phyloP scores from a whole-genome alignment of 441 rosid genomes.

The Theobroma grandiflorum region DNA sequence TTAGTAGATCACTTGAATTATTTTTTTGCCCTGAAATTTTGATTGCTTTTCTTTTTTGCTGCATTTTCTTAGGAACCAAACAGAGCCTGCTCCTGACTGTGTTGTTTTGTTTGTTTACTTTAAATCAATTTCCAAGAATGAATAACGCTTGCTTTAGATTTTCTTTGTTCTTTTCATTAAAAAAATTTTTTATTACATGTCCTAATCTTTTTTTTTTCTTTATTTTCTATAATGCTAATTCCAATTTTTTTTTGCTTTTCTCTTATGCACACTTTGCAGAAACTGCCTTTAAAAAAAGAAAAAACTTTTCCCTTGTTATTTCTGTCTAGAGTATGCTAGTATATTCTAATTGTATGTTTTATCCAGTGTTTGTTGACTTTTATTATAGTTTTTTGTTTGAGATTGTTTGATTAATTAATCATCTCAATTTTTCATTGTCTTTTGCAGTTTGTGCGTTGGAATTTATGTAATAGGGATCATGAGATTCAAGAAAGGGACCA shows the following conservation, averaged over 20 bases:
- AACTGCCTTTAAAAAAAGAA: not conserved
- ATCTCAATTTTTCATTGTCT: constrained; percentile 29
- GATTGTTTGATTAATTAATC: constrained; percentile 24
- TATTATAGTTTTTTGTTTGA: not conserved
- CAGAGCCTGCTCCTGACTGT: constrained; percentile 36
- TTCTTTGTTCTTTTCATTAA: not conserved
- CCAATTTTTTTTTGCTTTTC: not conserved
- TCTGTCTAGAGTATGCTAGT: not conserved
- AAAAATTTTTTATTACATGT: not conserved
- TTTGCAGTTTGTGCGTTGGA: constrained; percentile 25
- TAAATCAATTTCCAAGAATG: constrained; percentile 7
- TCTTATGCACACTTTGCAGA: not conserved
- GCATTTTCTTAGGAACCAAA: constrained; percentile 47
- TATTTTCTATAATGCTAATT: not conserved
- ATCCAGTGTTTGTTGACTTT: not conserved
- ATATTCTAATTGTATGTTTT: constrained; percentile 1
- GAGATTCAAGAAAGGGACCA: constrained; percentile 70
- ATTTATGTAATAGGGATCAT: constrained; percentile 39
- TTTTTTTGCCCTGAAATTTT: not conserved
- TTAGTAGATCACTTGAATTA: constrained; percentile 40
- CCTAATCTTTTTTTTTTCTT: not conserved
- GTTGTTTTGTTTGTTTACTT: constrained; percentile 10
- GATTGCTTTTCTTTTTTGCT: constrained; percentile 11
- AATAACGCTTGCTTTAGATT: constrained; percentile 25
- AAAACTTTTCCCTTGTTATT: not conserved